Conservation (phyloP, 768 basidiomycete genomes). For the Trametes sanguinea region DNA sequence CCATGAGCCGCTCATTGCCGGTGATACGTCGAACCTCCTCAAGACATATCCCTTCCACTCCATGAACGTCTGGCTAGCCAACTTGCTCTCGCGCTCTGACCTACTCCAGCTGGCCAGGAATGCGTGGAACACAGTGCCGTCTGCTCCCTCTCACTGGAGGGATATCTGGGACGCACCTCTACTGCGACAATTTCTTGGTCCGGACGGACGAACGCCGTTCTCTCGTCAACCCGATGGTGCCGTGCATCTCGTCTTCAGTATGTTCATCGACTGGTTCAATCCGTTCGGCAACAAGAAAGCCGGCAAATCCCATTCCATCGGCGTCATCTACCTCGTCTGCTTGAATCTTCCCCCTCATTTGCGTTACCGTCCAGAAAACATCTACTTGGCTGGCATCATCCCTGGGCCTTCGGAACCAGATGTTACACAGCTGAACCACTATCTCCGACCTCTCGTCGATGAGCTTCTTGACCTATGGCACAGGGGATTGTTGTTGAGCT, state of each 20-base stretch:
- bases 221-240: not conserved
- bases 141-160: no score
- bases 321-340: slow-evolving; percentile 29
- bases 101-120: no score
- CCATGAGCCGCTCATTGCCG: no score
- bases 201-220: slow-evolving; percentile 7
- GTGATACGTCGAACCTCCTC: no score
- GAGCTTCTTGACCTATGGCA: slow-evolving; percentile 39
- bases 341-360: slow-evolving; percentile 30
- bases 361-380: slow-evolving; percentile 34
- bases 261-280: slow-evolving; percentile 26
- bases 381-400: slow-evolving; percentile 45
- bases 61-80: no score
- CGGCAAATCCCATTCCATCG: slow-evolving; percentile 10
- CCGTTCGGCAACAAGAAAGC: slow-evolving; percentile 18
- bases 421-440: slow-evolving; percentile 38
- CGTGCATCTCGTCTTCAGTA: slow-evolving; percentile 13
- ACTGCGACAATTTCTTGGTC: slow-evolving; percentile 16
- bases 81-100: no score
- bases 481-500: slow-evolving; percentile 32
- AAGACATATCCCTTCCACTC: no score
- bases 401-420: slow-evolving; percentile 43
- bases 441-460: slow-evolving; percentile 41
- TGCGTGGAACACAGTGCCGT: no score
- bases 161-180: slow-evolving; percentile 22